These are phyloP conservation scores for Sporobolus alterniflorus DNA, from an alignment of 202 grass and related monocot genomes.

Conservation along the genomic window DNA sequence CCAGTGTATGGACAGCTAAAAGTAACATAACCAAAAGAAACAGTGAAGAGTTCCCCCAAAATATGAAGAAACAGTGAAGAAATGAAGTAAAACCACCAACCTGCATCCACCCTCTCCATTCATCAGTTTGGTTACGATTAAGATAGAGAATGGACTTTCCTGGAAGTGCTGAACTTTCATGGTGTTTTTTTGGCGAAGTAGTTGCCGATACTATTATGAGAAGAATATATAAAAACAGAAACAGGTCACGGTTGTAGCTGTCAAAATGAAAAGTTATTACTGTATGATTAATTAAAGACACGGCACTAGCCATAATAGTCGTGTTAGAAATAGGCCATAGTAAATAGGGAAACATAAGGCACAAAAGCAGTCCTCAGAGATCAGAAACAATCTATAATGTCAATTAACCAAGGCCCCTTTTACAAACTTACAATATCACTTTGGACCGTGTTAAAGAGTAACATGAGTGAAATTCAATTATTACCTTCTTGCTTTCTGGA, in stretches of 20 bases:
- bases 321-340: conserved; percentile 14
- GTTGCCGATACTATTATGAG: conserved; percentile 81
- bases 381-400: no score
- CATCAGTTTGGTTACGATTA: conserved; percentile 98
- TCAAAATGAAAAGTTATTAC: conserved; percentile 12
- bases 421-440: no score
- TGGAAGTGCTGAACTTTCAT: conserved; percentile 89
- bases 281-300: neutral
- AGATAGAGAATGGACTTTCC: conserved; percentile 91
- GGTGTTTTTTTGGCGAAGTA: conserved; percentile 95
- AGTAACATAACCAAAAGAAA: neutral
- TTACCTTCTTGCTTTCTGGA: conserved; percentile 74
- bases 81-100: conserved; percentile 52
- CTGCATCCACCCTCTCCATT: conserved; percentile 99
- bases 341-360: neutral
- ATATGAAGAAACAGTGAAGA: conserved; percentile 4
- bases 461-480: no score
- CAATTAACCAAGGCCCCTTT: no score
- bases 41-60: no score
- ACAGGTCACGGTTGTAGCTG: conserved; percentile 93
- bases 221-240: conserved; percentile 97
- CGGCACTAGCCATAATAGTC: neutral
- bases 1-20: neutral
- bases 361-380: no score
- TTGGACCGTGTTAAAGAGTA: no score